A percentile compares a stretch with the other conserved stretches of the same genome.
Conservation (phyloP, 352 stramenopile species). For the Phytophthora hibernalis region DNA sequence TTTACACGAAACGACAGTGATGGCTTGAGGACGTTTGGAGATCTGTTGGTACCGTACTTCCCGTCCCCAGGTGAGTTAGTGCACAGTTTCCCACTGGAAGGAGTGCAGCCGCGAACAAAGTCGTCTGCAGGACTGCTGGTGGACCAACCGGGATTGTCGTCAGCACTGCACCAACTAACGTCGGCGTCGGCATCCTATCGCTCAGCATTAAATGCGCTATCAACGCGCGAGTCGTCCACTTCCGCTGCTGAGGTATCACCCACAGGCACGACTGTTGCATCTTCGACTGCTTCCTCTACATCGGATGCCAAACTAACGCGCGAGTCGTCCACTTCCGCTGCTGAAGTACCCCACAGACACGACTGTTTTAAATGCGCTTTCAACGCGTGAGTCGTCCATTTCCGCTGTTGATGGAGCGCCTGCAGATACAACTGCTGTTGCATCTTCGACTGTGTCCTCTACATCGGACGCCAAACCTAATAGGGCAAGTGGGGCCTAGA, state of each 20-base stretch:
- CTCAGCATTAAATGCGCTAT: constrained; percentile 36
- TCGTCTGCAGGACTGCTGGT: constrained; percentile 22
- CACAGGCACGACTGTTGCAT: not conserved
- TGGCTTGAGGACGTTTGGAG: constrained; percentile 47
- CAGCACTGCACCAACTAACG: constrained; percentile 65
- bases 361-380: no score
- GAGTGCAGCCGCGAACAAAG: constrained; percentile 10
- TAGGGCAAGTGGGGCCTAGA: constrained; percentile 7
- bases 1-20: constrained; percentile 70
- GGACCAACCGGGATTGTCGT: constrained; percentile 22
- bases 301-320: constrained; percentile 32
- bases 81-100: constrained; percentile 32
- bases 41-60: constrained; percentile 57
- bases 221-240: constrained; percentile 26
- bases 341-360: not conserved
- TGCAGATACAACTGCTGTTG: no score
- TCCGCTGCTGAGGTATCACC: not conserved
- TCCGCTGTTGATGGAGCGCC: no score
- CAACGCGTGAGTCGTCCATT: constrained; percentile 24
- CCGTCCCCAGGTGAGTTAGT: constrained; percentile 32
- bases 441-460: constrained; percentile 4
- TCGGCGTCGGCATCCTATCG: constrained; percentile 59
- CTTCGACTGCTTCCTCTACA: no score
- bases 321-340: constrained; percentile 18
- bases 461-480: constrained; percentile 16